Evolutionary conservation across 257 asterid genomes (phyloP), one percentile per base, ranked within the genome.

Genomic region (Ophiorrhiza pumila): DNA sequence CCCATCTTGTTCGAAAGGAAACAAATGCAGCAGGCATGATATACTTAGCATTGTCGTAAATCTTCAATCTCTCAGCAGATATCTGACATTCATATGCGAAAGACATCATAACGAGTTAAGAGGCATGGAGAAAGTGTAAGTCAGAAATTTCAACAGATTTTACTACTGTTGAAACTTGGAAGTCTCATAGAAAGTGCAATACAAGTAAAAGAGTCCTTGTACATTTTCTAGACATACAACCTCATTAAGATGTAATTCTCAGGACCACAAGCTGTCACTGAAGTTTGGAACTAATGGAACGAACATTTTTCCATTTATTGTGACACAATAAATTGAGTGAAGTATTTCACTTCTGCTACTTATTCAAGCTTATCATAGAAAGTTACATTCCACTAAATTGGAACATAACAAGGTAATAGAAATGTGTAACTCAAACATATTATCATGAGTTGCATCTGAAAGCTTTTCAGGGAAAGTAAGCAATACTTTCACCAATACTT

Each of bases 1-100:
- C 97, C 97, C 98, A 92, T 72, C 98, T 85, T 68, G 95, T 87
- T 85, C 69, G 89, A 78, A 92, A 92, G 65, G 98, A 92, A 80
- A 92, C 98, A 83, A 92, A 92, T 68, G 97, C 92, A 8, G 91
- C 90, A 8, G 94, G 96, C 94, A 92, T 85, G 65, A 90, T 85
- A 71, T 80, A 83, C 72, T 81, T 85, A 32, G 87, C 85, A 74
- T 82, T 91, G 66, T 79, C 80, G 71, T 75, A 83, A 47, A 90
- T 88, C 82, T 86, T 88, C 76, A 66, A 68, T 58, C 89, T 85
- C 86, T 92, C 98, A 69, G 80, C 88, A 46, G 80, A 87, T 77
- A 92, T 89, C 98, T 92, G 90, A 50, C 82, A 61, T 66, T 25
- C 32, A 65, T 35, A 45, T 17, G 53, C 58, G 34, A 58, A 65